Base-by-base conservation (phyloP, 179 eudicot genomes). In the Sideroxylon spinosum region DNA sequence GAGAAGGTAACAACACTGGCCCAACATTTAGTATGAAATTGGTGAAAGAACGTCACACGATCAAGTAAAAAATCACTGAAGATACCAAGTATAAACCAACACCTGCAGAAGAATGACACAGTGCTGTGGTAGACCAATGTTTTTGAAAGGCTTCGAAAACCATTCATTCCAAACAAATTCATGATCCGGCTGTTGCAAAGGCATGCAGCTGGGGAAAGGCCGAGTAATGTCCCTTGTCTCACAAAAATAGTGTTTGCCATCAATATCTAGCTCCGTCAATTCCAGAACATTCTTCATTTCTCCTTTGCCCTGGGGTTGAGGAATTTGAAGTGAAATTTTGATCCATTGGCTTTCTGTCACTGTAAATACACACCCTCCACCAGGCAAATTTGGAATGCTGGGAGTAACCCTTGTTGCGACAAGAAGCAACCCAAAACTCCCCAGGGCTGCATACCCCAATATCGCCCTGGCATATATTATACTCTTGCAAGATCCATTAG, bases 141-240 rank as follows among this genome's bases (percentile, higher is more conserved):
- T 86, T 80, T 85, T 90, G 88, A 95, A 95, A 79, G 98, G 82
- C 67, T 76, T 83, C 25, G 99, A 88, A 78, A 95, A 78, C 99
- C 99, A 95, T 74, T 85, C 87, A 71, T 95, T 93, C 99, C 98
- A 95, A 76, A 95, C 93, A 85, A 95, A 95, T 79, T 95, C 99
- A 74, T 87, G 91, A 89, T 93, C 99, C 76, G 98, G 98, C 74
- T 93, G 84, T 49, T 88, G 87, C 85, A 90, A 76, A 70, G 97
- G 84, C 90, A 85, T 87, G 70, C 86, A 90, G 86, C 98, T 93
- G 28, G 99, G 99, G 75, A 91, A 95, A 75, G 99, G 95, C 68
- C 94, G 88, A 76, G 95, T 95, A 46, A 95, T 87, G 80, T 93
- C 98, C 88, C 97, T 89, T 37, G 91, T 85, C 86, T 95, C 99